Evolutionary conservation across 768 basidiomycete genomes (phyloP), one percentile per base, ranked within the genome.

Genomic region (Rhodosporidiobolus odoratus): DNA sequence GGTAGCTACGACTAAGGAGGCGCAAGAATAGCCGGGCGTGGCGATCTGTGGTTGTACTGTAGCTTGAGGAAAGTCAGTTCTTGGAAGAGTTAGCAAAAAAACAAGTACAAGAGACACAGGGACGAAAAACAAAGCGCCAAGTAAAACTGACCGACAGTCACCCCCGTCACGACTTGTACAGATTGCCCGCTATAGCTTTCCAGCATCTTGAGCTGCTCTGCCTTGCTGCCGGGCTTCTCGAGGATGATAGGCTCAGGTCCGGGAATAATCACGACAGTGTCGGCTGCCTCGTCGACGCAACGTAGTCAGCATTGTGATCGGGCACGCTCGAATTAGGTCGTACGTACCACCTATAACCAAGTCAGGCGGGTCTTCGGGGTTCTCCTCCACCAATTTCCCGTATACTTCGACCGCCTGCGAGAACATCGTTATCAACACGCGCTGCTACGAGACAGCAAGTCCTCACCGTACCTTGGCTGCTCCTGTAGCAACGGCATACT

Each of bases 141-240:
- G 47, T 25, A n/a, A 40, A 27, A 71, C 86, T 73, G 68, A 91
- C 92, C 89, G 17, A 98, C 79, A 21, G 86, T 84, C 25, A 97
- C 86, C 15, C 93, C 95, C 0, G 94, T 97, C 30, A 96, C 91
- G 30, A 97, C 92, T 78, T 95, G 90, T 75, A 93, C 95, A 0
- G 87, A 84, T 58, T 84, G 83, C 12, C 92, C 95, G 60, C 93
- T 92, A 72, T 96, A 82, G 68, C 92, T 89, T 57, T 89, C 81
- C 64, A 99, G 82, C 90, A 92, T 95, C 32, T 90, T 85, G 57
- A 90, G 77, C 79, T 97, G 89, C 69, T 97, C 94, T 37, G 82
- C 86, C 76, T 90, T 89, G 15, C 85, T 85, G 0, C 70, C 56
- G 0, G 96, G 96, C 78, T 98, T 99, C 80, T 99, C 96, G 2